Evolutionary conservation across 2,329 filamentous ascomycete genomes (phyloP).

Genomic region (Atkinsonella texensis): DNA sequence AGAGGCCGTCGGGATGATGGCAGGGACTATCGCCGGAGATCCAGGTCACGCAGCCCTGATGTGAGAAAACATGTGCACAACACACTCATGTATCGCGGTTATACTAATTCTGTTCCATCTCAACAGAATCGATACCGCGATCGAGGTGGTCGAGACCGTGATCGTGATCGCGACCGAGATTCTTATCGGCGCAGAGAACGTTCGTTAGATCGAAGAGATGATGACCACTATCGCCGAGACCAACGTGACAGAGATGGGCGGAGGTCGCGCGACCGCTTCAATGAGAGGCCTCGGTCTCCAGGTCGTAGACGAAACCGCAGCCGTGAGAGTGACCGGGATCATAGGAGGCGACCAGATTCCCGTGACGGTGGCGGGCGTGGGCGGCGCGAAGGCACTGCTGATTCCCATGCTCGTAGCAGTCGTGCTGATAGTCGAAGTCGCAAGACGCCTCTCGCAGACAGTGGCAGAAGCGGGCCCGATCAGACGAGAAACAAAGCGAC

Average conservation of each 20-base stretch:
- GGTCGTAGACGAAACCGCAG: conserved; percentile 48
- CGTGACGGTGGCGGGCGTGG: conserved; percentile 50
- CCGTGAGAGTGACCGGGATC: conserved; percentile 51
- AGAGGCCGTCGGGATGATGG: conserved; percentile 38
- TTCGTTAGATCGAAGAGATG: conserved; percentile 55
- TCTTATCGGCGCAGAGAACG: conserved; percentile 56
- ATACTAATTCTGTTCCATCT: conserved; percentile 24
- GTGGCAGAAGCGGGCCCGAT: conserved; percentile 34
- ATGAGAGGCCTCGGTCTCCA: conserved; percentile 46
- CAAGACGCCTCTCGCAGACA: conserved; percentile 37
- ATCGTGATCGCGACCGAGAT: conserved; percentile 40
- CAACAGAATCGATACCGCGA: conserved; percentile 48
- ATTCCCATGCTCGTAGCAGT: conserved; percentile 54
- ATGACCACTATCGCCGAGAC: conserved; percentile 54
- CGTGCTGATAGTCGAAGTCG: conserved; percentile 49
- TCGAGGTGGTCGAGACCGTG: conserved; percentile 29
- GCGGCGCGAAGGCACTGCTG: conserved; percentile 58
- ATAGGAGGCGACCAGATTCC: conserved; percentile 64
- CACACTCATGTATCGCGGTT: conserved; percentile 14
- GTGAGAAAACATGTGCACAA: conserved; percentile 31
- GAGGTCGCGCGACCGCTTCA: conserved; percentile 48
- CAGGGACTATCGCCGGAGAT: conserved; percentile 41
- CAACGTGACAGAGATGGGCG: conserved; percentile 44
- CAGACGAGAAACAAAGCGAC: conserved; percentile 47
- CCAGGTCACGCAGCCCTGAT: conserved; percentile 51